A percentile compares a stretch with the other conserved stretches of the same genome.
These are phyloP conservation scores for Limonium bicolor DNA, from an alignment of 148 eudicot genomes.

Conservation along the genomic window DNA sequence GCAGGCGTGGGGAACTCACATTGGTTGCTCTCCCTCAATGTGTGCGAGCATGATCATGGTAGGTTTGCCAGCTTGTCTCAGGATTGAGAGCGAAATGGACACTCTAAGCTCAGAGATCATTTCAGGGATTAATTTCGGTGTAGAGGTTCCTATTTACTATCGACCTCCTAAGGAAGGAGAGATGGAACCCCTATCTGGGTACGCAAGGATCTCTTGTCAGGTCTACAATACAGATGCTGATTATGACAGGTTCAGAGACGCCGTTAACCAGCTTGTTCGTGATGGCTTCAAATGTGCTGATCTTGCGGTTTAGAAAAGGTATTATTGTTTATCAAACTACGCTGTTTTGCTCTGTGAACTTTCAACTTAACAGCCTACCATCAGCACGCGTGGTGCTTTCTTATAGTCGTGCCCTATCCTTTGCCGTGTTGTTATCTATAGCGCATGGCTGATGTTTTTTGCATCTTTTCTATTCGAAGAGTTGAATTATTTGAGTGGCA, in stretches of 20 bases:
- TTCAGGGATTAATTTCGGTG: conserved; percentile 48
- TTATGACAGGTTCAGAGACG: conserved; percentile 58
- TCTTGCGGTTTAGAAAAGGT: too few species aligned
- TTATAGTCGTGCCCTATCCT: too few species aligned
- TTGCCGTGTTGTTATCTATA: too few species aligned
- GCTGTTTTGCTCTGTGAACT: too few species aligned
- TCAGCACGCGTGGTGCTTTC: too few species aligned
- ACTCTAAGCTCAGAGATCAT: conserved; percentile 45
- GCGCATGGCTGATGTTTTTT: too few species aligned
- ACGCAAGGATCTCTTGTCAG: conserved; percentile 90
- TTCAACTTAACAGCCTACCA: too few species aligned
- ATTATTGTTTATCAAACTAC: too few species aligned
- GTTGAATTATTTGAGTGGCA: too few species aligned
- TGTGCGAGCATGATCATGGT: conserved; percentile 80
- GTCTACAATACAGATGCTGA: conserved; percentile 59
- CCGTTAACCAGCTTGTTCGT: conserved; percentile 46
- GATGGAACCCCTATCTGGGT: conserved; percentile 38
- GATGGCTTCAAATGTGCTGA: conserved; percentile 43
- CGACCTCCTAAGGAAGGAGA: conserved; percentile 46
- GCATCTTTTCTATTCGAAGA: too few species aligned
- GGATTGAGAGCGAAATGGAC: conserved; percentile 44
- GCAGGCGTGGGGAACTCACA: conserved; percentile 57
- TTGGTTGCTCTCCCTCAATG: conserved; percentile 66
- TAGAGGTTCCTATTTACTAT: conserved; percentile 76
- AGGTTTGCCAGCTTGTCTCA: conserved; percentile 56